These are phyloP conservation scores for Aspergillus ellipticus DNA, from an alignment of 495 filamentous ascomycete species.

Conservation along the genomic window DNA sequence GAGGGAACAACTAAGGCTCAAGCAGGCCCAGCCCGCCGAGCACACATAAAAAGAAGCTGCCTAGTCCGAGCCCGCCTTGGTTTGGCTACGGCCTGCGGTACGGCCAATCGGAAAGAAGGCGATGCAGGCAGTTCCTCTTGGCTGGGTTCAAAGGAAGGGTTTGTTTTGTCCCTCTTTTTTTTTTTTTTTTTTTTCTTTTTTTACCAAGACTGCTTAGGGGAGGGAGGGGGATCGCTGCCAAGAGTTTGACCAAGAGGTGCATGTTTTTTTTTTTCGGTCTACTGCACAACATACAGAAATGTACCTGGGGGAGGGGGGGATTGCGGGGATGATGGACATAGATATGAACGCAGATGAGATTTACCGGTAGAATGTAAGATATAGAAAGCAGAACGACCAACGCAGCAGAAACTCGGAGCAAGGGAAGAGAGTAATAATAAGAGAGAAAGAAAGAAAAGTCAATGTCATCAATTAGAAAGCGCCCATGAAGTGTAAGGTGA, in stretches of 20 bases:
- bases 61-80: too few relatives aligned
- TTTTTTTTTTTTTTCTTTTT: too few relatives aligned
- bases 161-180: too few relatives aligned
- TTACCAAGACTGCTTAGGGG: too few relatives aligned
- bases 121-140: neutral
- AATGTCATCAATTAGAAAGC: constrained; percentile 3
- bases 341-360: constrained; percentile 12
- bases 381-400: neutral
- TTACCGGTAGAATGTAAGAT: neutral
- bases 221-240: neutral
- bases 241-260: neutral
- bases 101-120: neutral
- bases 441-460: constrained; percentile 1
- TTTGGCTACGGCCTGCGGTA: neutral
- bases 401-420: neutral
- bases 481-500: neutral
- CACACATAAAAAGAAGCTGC: neutral
- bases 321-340: constrained; percentile 31
- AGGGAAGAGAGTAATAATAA: too few relatives aligned
- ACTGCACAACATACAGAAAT: neutral
- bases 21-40: too few relatives aligned
- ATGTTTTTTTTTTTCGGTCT: neutral
- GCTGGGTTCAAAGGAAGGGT: neutral
- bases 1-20: too few relatives aligned
- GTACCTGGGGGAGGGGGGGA: neutral